Base-by-base conservation (phyloP, 2,329 filamentous ascomycete species). In the Mariannaea elegans region DNA sequence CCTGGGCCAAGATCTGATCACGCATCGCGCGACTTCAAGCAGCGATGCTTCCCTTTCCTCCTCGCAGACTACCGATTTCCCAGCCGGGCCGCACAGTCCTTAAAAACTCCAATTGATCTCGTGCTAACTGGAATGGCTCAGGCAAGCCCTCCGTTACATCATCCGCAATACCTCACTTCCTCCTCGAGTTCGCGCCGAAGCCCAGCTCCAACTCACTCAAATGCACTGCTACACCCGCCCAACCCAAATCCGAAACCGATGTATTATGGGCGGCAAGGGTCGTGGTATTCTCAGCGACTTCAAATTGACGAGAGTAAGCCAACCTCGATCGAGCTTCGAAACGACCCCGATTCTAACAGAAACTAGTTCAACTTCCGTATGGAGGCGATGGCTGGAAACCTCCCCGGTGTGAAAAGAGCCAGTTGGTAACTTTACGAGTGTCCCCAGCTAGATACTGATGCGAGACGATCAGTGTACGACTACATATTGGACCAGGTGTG, bases 151-250 rank as follows among this genome's bases (percentile, higher is more conserved):
- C 38, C 90, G 91, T 71, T 97, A 97, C 81, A 90, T 97, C 65
- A 92, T 97, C 76, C 93, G 92, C 77, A 99, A 99, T 78, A 95
- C 93, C 29, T 90, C 89, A 1, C 89, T 99, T 3, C 88, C 94
- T 2, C 83, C 88, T 56, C 87, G 94, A 72, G 88, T 91, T 50
- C 91, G 96, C 72, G 93, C 92, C 63, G 91, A 97, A 76, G 95
- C 95, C 39, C 94, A 98, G 81, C 87, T 99, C 56, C 90, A 98
- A 80, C 84, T 99, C 66, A 88, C 90, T 3, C 90, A 97, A 80
- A 97, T 98, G 94, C 94, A 97, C 81, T 89, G 87, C 82, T 98
- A 98, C 80, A 98, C 95, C 32, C 86, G 94, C 62, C 88, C 92
- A 59, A 97, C 94, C 48, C 94, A 97, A 82, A 94, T 99, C 76